phyloP scores from a whole-genome alignment of 2,329 filamentous ascomycete species.

The Aspergillus melleus region DNA sequence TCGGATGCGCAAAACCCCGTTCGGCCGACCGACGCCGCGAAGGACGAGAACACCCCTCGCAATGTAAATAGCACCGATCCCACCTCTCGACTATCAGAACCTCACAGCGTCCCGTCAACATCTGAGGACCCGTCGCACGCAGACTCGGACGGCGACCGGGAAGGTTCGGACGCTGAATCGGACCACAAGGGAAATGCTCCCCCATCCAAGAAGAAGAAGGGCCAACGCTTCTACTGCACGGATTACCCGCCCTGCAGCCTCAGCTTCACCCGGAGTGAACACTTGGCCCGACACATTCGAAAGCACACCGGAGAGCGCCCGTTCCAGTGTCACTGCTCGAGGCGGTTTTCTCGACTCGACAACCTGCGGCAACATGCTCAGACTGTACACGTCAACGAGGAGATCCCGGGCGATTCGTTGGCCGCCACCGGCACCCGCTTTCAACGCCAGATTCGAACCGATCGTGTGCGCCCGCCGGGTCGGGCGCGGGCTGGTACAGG shows the following conservation, averaged over 20 bases:
- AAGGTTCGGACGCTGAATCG: constrained; percentile 64
- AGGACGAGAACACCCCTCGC: constrained; percentile 47
- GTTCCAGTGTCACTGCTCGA: constrained; percentile 92
- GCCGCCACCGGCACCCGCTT: constrained; percentile 90
- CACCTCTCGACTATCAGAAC: constrained; percentile 37
- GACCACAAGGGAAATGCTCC: constrained; percentile 63
- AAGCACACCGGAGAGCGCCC: constrained; percentile 98
- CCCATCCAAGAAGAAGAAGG: constrained; percentile 91
- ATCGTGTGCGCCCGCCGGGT: constrained; percentile 73
- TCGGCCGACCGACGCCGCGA: constrained; percentile 23
- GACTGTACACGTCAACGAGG: constrained; percentile 95
- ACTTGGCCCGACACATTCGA: constrained; percentile 91
- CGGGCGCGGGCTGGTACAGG: constrained; percentile 76
- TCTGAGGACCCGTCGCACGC: constrained; percentile 72
- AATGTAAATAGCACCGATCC: constrained; percentile 39
- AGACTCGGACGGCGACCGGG: constrained; percentile 68
- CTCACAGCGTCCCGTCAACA: constrained; percentile 46
- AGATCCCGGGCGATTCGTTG: constrained; percentile 90
- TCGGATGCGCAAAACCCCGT: constrained; percentile 33
- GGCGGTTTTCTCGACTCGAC: constrained; percentile 89
- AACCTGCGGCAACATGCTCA: constrained; percentile 96
- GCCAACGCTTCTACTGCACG: constrained; percentile 92
- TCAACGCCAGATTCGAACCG: constrained; percentile 86
- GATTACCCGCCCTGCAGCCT: constrained; percentile 91
- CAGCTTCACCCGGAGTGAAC: constrained; percentile 94